phyloP scores from a whole-genome alignment of 495 filamentous ascomycete genomes.

The Melanomma pulvis-pyrius region DNA sequence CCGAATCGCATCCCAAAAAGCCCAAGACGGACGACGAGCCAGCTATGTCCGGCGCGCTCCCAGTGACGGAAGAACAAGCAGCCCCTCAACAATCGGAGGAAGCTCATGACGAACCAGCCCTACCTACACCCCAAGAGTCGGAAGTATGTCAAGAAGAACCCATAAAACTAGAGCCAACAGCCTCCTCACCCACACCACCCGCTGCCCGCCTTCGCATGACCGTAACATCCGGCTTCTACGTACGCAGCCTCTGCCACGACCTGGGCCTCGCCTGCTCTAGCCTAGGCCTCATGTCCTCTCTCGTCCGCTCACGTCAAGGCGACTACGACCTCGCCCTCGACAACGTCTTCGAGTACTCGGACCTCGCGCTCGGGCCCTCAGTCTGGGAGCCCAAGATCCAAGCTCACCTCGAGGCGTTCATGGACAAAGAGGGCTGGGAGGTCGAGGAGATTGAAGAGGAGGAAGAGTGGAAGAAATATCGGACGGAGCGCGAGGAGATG shows the following conservation, averaged over 20 bases:
- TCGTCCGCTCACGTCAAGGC: conserved; percentile 79
- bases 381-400: conserved; percentile 80
- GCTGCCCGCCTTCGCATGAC: conserved; percentile 86
- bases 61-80: not conserved
- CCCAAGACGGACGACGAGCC: conserved; percentile 19
- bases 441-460: conserved; percentile 23
- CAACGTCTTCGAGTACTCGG: conserved; percentile 81
- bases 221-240: conserved; percentile 95
- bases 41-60: conserved; percentile 37
- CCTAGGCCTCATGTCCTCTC: conserved; percentile 81
- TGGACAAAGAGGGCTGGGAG: conserved; percentile 46
- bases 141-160: conserved; percentile 1
- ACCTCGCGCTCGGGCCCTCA: conserved; percentile 75
- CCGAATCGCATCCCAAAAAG: conserved; percentile 19
- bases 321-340: conserved; percentile 65
- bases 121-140: not conserved
- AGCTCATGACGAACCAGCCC: not conserved
- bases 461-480: conserved; percentile 13
- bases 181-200: conserved; percentile 55
- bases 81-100: not conserved
- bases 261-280: conserved; percentile 81
- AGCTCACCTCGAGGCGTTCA: conserved; percentile 63
- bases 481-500: conserved; percentile 11
- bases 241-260: conserved; percentile 90
- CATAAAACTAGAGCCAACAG: conserved; percentile 7